These are phyloP conservation scores for Filobasidium floriforme DNA, from an alignment of 768 basidiomycete genomes.

Conservation along the genomic window DNA sequence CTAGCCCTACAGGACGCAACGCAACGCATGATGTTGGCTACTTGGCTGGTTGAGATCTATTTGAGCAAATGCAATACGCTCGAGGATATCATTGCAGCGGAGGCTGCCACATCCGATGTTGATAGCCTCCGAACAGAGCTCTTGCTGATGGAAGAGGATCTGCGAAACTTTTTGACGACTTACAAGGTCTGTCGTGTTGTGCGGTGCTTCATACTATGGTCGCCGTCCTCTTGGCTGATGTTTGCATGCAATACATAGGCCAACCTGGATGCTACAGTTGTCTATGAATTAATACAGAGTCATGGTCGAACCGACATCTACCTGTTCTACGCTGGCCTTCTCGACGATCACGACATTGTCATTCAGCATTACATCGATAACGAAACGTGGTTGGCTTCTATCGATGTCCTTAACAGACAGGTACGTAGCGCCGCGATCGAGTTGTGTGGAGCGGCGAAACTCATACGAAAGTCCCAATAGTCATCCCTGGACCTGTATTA, in stretches of 20 bases:
- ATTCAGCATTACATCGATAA: constrained; percentile 87
- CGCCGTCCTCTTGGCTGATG: background rate
- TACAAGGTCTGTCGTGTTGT: constrained; percentile 61
- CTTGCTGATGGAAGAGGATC: constrained; percentile 79
- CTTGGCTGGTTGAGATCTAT: constrained; percentile 96
- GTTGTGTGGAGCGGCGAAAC: background rate
- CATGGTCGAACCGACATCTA: constrained; percentile 92
- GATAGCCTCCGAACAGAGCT: constrained; percentile 77
- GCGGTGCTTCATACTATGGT: background rate
- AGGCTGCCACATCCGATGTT: constrained; percentile 60
- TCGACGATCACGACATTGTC: constrained; percentile 76
- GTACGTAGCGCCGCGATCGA: constrained; percentile 46
- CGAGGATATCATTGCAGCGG: constrained; percentile 86
- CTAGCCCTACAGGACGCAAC: constrained; percentile 63
- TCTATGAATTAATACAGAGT: constrained; percentile 85
- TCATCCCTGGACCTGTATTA: constrained; percentile 83
- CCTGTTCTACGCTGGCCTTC: constrained; percentile 72
- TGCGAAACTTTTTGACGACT: constrained; percentile 83
- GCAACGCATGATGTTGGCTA: constrained; percentile 94
- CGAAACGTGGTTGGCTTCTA: constrained; percentile 83
- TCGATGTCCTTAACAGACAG: constrained; percentile 84
- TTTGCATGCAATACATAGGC: constrained; percentile 49
- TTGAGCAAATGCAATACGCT: constrained; percentile 92
- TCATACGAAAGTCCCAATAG: constrained; percentile 46
- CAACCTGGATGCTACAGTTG: constrained; percentile 73